These are phyloP conservation scores for Hirschfeldia incana DNA, from an alignment of 345 rosid species.

Conservation along the genomic window DNA sequence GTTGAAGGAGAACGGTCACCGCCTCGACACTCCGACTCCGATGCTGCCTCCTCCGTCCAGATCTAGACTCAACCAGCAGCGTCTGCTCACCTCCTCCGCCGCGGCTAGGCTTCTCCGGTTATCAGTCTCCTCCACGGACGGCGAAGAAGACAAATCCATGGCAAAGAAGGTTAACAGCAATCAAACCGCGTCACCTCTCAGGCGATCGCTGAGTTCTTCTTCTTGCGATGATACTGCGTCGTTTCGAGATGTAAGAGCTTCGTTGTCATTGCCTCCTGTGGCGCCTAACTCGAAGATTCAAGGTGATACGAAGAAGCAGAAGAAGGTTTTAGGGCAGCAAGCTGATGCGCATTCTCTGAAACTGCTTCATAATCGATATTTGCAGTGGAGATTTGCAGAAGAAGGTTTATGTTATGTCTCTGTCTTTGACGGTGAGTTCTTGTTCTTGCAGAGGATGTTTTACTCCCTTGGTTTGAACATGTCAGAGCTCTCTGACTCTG, in stretches of 20 bases:
- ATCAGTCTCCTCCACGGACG: constrained; percentile 30
- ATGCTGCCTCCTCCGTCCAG: constrained; percentile 37
- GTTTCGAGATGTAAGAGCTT: constrained; percentile 34
- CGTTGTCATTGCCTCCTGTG: constrained; percentile 53
- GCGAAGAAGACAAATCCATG: constrained; percentile 10
- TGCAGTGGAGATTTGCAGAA: constrained; percentile 76
- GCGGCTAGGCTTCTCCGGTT: constrained; percentile 69
- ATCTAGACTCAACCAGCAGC: constrained; percentile 29
- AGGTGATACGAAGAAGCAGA: constrained; percentile 46
- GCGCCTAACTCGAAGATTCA: constrained; percentile 46
- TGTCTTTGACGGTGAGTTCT: background rate
- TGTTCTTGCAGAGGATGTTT: constrained; percentile 56
- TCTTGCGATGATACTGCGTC: constrained; percentile 24
- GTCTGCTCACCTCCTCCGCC: constrained; percentile 42
- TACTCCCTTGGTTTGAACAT: constrained; percentile 60
- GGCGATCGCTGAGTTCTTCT: constrained; percentile 17
- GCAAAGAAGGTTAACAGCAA: background rate
- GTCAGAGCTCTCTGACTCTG: constrained; percentile 58
- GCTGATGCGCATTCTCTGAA: constrained; percentile 63
- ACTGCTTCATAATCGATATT: constrained; percentile 66
- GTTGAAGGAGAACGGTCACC: constrained; percentile 33
- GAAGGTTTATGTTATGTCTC: constrained; percentile 40
- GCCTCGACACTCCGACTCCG: constrained; percentile 37
- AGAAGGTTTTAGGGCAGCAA: constrained; percentile 53
- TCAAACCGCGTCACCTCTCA: constrained; percentile 23